Evolutionary conservation across 2,329 filamentous ascomycete genomes (phyloP).

Genomic region (Thelonectria olida): DNA sequence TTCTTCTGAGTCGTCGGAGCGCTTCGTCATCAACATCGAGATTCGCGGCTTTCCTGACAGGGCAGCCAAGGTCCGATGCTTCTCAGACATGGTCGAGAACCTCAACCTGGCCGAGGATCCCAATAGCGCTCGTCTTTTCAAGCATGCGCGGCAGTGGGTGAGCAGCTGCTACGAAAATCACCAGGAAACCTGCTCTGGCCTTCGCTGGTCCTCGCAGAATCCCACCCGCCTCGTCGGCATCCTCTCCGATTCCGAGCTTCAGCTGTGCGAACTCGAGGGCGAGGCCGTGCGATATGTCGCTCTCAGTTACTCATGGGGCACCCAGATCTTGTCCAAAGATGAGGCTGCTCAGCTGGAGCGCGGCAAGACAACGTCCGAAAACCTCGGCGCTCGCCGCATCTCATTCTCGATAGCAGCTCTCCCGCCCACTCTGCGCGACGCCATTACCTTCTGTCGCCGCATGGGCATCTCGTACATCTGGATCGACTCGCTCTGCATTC

Average conservation of each 20-base stretch:
- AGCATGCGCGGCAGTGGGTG: neutral
- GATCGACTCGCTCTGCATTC: slow-evolving; percentile 7
- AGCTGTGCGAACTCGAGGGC: neutral
- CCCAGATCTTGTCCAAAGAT: neutral
- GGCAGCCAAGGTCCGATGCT: neutral
- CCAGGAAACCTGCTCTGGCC: neutral
- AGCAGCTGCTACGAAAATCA: neutral
- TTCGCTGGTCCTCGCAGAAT: slow-evolving; percentile 9
- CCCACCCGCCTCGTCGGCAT: slow-evolving; percentile 9
- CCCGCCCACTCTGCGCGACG: neutral
- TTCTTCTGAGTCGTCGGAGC: neutral
- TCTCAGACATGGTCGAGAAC: neutral
- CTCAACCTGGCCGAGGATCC: slow-evolving; percentile 6
- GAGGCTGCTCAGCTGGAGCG: neutral
- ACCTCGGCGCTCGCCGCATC: neutral
- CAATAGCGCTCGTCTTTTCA: neutral
- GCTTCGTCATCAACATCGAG: neutral
- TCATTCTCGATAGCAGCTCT: neutral
- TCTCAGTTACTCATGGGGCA: slow-evolving; percentile 11
- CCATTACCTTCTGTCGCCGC: neutral
- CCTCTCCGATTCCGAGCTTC: neutral
- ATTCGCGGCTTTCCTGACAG: neutral
- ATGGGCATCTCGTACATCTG: neutral
- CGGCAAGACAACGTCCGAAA: neutral
- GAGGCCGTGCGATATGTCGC: neutral